These are phyloP conservation scores for Fistulina hepatica DNA, from an alignment of 1,284 basidiomycete genomes.

Conservation along the genomic window DNA sequence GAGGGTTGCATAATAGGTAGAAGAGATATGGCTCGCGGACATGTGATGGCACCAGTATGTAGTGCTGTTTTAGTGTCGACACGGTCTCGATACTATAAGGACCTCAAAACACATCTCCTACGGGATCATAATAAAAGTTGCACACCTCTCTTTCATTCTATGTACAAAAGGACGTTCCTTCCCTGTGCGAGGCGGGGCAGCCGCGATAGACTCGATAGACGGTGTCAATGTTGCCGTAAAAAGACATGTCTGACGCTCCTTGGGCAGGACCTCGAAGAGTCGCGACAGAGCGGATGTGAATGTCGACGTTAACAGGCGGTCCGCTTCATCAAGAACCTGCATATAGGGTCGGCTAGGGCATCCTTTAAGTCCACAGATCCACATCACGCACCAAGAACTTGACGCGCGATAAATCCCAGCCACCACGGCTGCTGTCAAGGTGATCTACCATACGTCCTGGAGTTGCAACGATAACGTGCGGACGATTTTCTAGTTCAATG, in stretches of 20 bases:
- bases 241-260: slow-evolving; percentile 86
- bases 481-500: slow-evolving; percentile 73
- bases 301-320: slow-evolving; percentile 82
- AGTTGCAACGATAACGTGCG: slow-evolving; percentile 93
- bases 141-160: slow-evolving; percentile 68
- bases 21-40: slow-evolving; percentile 91
- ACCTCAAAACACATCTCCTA: slow-evolving; percentile 3
- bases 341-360: background rate
- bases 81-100: slow-evolving; percentile 72
- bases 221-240: slow-evolving; percentile 94
- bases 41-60: slow-evolving; percentile 90
- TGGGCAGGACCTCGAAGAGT: slow-evolving; percentile 72
- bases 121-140: slow-evolving; percentile 9
- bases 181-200: slow-evolving; percentile 65
- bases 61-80: slow-evolving; percentile 76
- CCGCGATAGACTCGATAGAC: slow-evolving; percentile 74
- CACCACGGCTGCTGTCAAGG: slow-evolving; percentile 65
- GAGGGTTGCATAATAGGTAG: slow-evolving; percentile 82
- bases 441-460: slow-evolving; percentile 94
- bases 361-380: background rate
- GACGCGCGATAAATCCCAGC: slow-evolving; percentile 79
- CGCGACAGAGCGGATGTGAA: slow-evolving; percentile 82
- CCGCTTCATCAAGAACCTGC: slow-evolving; percentile 93
- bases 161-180: slow-evolving; percentile 86
- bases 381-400: slow-evolving; percentile 67